Evolutionary conservation across 345 rosid species (phyloP).

Genomic region (Eucalyptus tenuipes): DNA sequence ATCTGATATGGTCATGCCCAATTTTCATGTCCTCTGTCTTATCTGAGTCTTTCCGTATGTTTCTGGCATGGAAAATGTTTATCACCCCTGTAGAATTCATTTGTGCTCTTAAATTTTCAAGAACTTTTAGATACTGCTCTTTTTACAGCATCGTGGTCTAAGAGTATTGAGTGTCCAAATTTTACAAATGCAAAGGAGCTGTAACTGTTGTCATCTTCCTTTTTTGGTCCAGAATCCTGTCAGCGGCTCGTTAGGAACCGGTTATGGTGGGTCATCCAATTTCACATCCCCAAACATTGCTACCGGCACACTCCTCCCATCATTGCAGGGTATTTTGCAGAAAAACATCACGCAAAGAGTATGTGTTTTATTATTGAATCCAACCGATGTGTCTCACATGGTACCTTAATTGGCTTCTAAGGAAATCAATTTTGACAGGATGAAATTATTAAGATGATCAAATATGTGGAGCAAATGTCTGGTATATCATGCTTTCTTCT

Average conservation of each 20-base stretch:
- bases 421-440: conserved; percentile 46
- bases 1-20: background rate
- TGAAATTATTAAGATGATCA: conserved; percentile 77
- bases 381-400: background rate
- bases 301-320: conserved; percentile 43
- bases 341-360: conserved; percentile 81
- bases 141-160: background rate
- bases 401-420: background rate
- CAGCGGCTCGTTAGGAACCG: conserved; percentile 29
- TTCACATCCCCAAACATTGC: conserved; percentile 30
- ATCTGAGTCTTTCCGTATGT: background rate
- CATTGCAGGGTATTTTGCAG: conserved; percentile 75
- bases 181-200: background rate
- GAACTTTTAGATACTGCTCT: background rate
- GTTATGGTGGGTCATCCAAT: conserved; percentile 34
- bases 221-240: conserved; percentile 39
- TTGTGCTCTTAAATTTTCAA: background rate
- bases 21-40: background rate
- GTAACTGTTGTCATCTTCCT: background rate
- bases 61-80: background rate
- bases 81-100: background rate
- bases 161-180: background rate
- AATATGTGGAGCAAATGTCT: conserved; percentile 61
- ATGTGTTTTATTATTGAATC: background rate
- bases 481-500: conserved; percentile 30